Evolutionary conservation across 2,329 filamentous ascomycete genomes (phyloP), one percentile per base, ranked within the genome.

Genomic region (Paraphoma chrysanthemicola): DNA sequence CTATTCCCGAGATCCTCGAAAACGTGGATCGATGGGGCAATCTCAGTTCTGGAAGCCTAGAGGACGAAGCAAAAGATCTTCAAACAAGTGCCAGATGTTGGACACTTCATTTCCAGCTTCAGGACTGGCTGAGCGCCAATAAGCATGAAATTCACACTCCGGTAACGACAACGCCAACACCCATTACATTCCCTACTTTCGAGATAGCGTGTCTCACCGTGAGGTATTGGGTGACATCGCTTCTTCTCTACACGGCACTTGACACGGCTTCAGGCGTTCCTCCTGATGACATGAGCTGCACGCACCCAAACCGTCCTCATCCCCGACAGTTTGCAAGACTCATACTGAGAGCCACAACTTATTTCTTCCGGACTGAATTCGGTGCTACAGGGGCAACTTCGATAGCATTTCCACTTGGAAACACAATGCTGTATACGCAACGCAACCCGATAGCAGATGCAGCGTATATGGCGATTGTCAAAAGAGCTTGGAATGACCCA

Each of bases 1-100:
- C 63, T 2, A 53, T 77, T 7, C 76, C 75, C 1, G 68, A 66
- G 18, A 53, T 77, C 9, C 52, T 77, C 4, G 69, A 70, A 53
- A 60, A 67, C 1, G 54, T 75, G 1, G 74, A 78, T 41, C 56
- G 43, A 28, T 48, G n/a, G n/a, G 51, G 51, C 9, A 29, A 12
- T 14, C 30, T 71, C 2, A 52, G 47, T 8, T 44, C 51, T 14
- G 47, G 39, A 7, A 31, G 36, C 5, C 43, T 44, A n/a, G 43
- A 56, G 5, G 44, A 51, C 11, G 49, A 6, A 54, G 56, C 43
- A 43, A 58, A 23, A 39, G 45, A 12, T 29, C 54, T 59, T 2
- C 33, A 48, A n/a, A 54, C 55, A 1, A 42, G 56, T 6, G 33
- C 57, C 2, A 66, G 57, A 41, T 71, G 68, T 28, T 67, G 59